Percentiles rank a stretch among this genome's conserved stretches.
These are phyloP conservation scores for Suhomyces maxii DNA, from an alignment of 1,139 yeast genomes.

Conservation along the genomic window DNA sequence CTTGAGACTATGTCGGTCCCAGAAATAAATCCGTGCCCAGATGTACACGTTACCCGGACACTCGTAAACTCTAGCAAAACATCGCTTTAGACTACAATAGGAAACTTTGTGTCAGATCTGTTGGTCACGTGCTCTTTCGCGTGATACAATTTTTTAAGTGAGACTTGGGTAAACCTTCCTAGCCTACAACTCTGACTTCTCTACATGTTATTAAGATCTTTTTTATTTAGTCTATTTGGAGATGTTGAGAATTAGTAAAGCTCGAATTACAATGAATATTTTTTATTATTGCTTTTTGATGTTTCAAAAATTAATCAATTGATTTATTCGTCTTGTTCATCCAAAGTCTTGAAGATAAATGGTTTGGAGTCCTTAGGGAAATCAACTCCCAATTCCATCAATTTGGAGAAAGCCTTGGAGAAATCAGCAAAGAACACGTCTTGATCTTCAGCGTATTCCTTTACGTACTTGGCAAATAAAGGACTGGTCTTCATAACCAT, in stretches of 20 bases:
- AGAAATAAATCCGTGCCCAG: neutral
- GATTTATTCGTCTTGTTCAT: conserved; percentile 48
- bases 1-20: neutral
- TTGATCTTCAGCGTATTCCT: conserved; percentile 70
- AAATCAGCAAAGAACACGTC: conserved; percentile 72
- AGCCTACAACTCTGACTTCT: too few species aligned
- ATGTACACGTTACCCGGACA: neutral
- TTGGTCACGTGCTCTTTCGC: too few species aligned
- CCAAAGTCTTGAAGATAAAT: conserved; percentile 64
- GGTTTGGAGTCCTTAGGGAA: conserved; percentile 51
- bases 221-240: neutral
- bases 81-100: too few species aligned
- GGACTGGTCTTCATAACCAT: conserved; percentile 70
- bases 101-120: too few species aligned
- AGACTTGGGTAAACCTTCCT: too few species aligned
- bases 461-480: conserved; percentile 63
- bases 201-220: too few species aligned
- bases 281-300: neutral
- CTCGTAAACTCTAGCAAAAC: too few species aligned
- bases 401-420: conserved; percentile 63
- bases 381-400: conserved; percentile 73
- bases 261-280: neutral
- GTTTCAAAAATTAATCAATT: neutral
- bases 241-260: neutral
- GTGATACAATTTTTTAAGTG: too few species aligned